Base-by-base conservation (phyloP, 805 yeast genomes). In the Yarrowia sp. region DNA sequence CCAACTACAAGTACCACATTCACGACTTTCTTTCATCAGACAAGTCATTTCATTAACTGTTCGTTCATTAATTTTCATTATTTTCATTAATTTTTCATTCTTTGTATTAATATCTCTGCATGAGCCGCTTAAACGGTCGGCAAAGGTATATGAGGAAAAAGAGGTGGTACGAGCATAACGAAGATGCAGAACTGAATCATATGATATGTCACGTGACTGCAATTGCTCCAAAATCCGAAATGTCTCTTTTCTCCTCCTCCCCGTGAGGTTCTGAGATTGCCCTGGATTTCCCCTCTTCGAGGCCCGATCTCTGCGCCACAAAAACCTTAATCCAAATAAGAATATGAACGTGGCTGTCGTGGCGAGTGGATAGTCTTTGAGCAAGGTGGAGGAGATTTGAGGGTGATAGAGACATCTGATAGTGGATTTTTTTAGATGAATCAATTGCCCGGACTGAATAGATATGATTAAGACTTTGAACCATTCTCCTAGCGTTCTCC, bases 281-380 rank as follows among this genome's bases (percentile, higher is more conserved):
- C 56, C 56, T 52, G 56, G 11, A 36, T 52, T 52, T 52, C 56
- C 56, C 56, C 56, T 52, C 56, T 10, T n/a, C 56, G 42, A 52
- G 8, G 35, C 53, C 53, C 56, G 56, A 35, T 52, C 41, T 10
- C 58, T 52, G 58, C 58, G 58, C 58, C 58, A 52, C 58, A 52
- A 52, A 46, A 52, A 36, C 16, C n/a, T 16, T 36, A 8, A 11
- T 16, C 19, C 7, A 5, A 38, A 7, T 32, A 15, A 12, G 15
- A 3, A 15, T 52, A 35, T 52, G 14, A 5, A 3, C 41, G 52
- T 48, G 52, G 52, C 52, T 5, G n/a, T 22, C 58, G 58, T 52
- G 58, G 58, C 58, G 58, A 52, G 58, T 52, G 58, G 32, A 52
- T 49, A 15, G 19, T 11, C 40, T 49, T 49, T 49, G 40, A 32